Evolutionary conservation across 495 filamentous ascomycete species (phyloP).

Genomic region (Podospora anserina): DNA sequence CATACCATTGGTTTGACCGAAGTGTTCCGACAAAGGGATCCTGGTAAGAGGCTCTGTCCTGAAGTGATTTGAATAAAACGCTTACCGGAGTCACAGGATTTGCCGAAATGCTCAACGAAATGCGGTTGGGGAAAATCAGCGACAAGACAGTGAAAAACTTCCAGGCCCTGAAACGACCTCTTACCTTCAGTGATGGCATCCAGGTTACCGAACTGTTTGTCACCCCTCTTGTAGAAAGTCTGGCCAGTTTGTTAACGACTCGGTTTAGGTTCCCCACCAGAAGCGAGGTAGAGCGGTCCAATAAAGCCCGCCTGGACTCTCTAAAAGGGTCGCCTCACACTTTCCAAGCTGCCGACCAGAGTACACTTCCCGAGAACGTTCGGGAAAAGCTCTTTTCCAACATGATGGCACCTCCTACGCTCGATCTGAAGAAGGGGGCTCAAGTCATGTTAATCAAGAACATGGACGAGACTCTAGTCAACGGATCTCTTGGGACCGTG

Average conservation of each 20-base stretch:
- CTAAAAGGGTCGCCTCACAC: conserved; percentile 70
- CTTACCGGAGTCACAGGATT: conserved; percentile 56
- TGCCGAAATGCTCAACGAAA: conserved; percentile 93
- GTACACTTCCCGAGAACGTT: conserved; percentile 53
- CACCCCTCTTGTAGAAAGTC: background rate
- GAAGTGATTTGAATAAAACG: background rate
- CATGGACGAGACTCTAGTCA: conserved; percentile 88
- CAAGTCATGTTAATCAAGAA: conserved; percentile 99
- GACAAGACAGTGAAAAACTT: conserved; percentile 69
- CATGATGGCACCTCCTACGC: conserved; percentile 82
- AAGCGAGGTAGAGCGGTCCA: conserved; percentile 83
- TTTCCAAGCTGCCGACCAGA: conserved; percentile 63
- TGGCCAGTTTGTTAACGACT: conserved; percentile 3
- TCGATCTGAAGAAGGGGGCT: conserved; percentile 83
- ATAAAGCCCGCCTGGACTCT: conserved; percentile 68
- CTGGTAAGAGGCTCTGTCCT: conserved; percentile 49
- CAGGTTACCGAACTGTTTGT: conserved; percentile 85
- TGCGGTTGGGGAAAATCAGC: conserved; percentile 81
- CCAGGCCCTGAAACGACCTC: conserved; percentile 61
- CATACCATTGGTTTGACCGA: conserved; percentile 95
- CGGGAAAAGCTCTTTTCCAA: conserved; percentile 78
- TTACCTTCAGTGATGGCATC: conserved; percentile 70
- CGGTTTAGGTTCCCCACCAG: conserved; percentile 76
- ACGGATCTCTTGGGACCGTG: conserved; percentile 86
- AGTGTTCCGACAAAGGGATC: conserved; percentile 93